Evolutionary conservation across 2,329 filamentous ascomycete genomes (phyloP), one percentile per base, ranked within the genome.

Genomic region (Talaromyces sp.): DNA sequence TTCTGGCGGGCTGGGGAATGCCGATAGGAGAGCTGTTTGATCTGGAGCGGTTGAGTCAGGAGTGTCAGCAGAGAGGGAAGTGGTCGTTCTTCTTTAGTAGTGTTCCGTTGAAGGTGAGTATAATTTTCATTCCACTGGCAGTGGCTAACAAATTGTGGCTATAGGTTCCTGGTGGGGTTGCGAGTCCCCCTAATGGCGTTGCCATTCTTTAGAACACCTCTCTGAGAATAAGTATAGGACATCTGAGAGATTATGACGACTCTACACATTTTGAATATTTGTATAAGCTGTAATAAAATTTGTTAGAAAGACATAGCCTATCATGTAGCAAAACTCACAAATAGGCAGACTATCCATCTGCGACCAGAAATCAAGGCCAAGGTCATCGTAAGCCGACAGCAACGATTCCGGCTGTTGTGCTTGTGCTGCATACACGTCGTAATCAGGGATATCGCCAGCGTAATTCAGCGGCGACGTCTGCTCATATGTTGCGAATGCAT

Each of bases 51-150:
- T 69, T 82, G 63, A 72, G 75, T 19, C 67, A 72, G 60, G 71
- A 77, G 65, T 82, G 80, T 70, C 71, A 71, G 61, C 69, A 73
- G 66, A 71, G 72, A 58, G 68, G 69, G 1, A 71, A 80, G 25
- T 81, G 75, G 76, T 73, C 69, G 1, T 86, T 86, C 66, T 85
- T 86, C 67, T 72, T 86, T 22, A 78, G 78, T 1, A 83, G 80
- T 22, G 74, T 79, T 58, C 82, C 82, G 1, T 72, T 84, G 40
- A 83, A 83, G 65, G 79, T 79, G 19, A 62, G 68, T 68, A 34
- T 27, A 49, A 22, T 58, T 36, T 36, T 22, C 22, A 51, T 51
- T 13, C 13, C 13, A 6, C 5, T 10, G 5, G 19, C 6, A 13
- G 5, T 13, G 3, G 11, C 22, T 47, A 11, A 47, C 10, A 8